Base-by-base conservation (phyloP, 352 stramenopile species). In the Hyaloperonospora arabidopsidis region DNA sequence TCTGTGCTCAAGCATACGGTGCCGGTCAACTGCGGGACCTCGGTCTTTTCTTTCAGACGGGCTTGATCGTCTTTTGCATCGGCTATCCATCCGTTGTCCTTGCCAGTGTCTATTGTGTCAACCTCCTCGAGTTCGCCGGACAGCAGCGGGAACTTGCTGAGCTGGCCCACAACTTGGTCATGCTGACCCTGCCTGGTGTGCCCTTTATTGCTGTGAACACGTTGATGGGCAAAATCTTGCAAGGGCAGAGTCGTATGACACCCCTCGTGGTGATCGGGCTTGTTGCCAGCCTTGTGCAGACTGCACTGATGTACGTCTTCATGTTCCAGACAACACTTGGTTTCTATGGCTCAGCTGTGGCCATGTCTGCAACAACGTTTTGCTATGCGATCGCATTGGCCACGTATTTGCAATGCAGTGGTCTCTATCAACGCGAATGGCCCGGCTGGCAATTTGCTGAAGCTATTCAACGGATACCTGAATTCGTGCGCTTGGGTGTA, bases 21-120 rank as follows among this genome's bases (percentile, higher is more conserved):
- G 85, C 87, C n/a, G 83, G 84, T 41, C 86, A 93, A 63, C 68
- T 90, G 32, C 70, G 76, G 43, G 79, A 93, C 54, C 87, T 96
- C 63, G 85, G 87, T 7, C 68, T 88, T 23, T 96, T 94, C 60
- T 84, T 92, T 52, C 80, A 95, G 55, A 95, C 85, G 2, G 83
- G 86, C 0, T 46, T 86, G 10, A 44, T 92, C 22, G 66, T 95
- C 47, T 86, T 94, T 43, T 54, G 57, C 11, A 60, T 79, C 8
- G 71, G 73, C 13, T 89, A 89, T 52, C 86, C 25, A 7, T 60
- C 80, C 10, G 72, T 93, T 32, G 64, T 67, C 6, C 29, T 87
- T 12, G 54, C 78, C n/a, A 78, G 86, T 44, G 86, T 80, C 51
- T 89, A 91, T 61, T 86, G 25, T 32, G 25, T 32, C 25, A 8